Evolutionary conservation across 2,329 filamentous ascomycete genomes (phyloP).

Genomic region (Aspergillus pseudoterreus): DNA sequence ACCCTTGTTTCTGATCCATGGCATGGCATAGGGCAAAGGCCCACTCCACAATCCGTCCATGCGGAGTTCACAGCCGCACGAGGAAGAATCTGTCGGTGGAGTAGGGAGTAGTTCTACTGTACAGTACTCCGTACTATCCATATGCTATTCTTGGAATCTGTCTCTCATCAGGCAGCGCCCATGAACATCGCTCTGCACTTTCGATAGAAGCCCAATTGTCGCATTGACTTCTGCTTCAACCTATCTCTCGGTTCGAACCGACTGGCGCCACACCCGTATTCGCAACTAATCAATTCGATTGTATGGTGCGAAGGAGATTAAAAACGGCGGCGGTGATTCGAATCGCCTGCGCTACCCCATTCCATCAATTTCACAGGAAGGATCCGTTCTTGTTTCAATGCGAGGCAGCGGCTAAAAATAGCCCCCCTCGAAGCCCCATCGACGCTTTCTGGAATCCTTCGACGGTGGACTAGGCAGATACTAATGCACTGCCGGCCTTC

Average conservation of each 20-base stretch:
- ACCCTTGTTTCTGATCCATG: not conserved
- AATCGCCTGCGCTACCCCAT: not conserved
- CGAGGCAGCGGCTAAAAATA: slow-evolving; percentile 27
- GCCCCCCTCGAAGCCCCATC: slow-evolving; percentile 11
- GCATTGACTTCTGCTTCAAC: not conserved
- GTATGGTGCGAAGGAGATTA: not conserved
- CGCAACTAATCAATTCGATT: not conserved
- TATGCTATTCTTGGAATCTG: too few species aligned
- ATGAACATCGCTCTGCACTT: too few species aligned
- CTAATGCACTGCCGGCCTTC: not conserved
- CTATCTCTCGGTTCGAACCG: slow-evolving; percentile 9
- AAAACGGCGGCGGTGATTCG: not conserved
- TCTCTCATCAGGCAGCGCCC: too few species aligned
- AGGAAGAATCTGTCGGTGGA: not conserved
- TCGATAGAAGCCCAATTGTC: not conserved
- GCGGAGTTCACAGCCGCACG: slow-evolving; percentile 1
- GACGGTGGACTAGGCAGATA: slow-evolving; percentile 3
- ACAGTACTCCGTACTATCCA: too few species aligned
- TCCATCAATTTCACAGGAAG: not conserved
- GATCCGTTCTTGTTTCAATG: not conserved
- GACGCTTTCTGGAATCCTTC: slow-evolving; percentile 28
- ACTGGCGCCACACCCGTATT: slow-evolving; percentile 9
- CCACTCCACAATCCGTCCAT: not conserved
- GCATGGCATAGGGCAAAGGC: not conserved
- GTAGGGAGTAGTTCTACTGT: too few species aligned